Percentiles rank a stretch among this genome's conserved stretches.
These are phyloP conservation scores for Chaetomidium leptoderma DNA, from an alignment of 495 filamentous ascomycete genomes.

Conservation along the genomic window DNA sequence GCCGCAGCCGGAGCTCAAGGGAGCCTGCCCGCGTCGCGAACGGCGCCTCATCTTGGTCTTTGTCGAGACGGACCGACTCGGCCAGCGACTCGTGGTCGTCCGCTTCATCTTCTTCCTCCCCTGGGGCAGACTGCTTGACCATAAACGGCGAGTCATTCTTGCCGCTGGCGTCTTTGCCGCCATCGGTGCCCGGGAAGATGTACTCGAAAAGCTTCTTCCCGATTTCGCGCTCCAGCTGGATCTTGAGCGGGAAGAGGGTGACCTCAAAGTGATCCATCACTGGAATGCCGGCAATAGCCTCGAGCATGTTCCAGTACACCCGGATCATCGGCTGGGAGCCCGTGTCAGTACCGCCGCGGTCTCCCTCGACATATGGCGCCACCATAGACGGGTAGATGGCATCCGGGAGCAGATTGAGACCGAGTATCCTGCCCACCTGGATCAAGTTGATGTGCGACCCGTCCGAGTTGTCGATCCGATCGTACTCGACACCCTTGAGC, in stretches of 20 bases:
- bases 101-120: conserved; percentile 59
- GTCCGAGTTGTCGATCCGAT: conserved; percentile 92
- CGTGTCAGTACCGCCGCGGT: conserved; percentile 49
- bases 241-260: conserved; percentile 83
- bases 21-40: conserved; percentile 58
- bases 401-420: conserved; percentile 81
- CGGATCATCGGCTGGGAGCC: conserved; percentile 69
- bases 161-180: conserved; percentile 45
- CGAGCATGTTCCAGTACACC: conserved; percentile 95
- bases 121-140: conserved; percentile 69
- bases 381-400: conserved; percentile 96
- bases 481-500: conserved; percentile 80
- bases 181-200: conserved; percentile 76
- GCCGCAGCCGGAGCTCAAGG: conserved; percentile 71
- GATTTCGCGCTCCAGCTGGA: conserved; percentile 90
- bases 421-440: conserved; percentile 76
- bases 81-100: conserved; percentile 41
- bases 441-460: conserved; percentile 92
- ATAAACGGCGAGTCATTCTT: conserved; percentile 75
- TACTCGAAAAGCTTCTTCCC: conserved; percentile 96
- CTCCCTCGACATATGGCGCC: conserved; percentile 72
- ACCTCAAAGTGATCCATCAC: conserved; percentile 98
- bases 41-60: conserved; percentile 33
- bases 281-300: conserved; percentile 95
- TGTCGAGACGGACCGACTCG: conserved; percentile 30